These are phyloP conservation scores for Sclerotinia borealis DNA, from an alignment of 2,329 filamentous ascomycete species.

Conservation along the genomic window DNA sequence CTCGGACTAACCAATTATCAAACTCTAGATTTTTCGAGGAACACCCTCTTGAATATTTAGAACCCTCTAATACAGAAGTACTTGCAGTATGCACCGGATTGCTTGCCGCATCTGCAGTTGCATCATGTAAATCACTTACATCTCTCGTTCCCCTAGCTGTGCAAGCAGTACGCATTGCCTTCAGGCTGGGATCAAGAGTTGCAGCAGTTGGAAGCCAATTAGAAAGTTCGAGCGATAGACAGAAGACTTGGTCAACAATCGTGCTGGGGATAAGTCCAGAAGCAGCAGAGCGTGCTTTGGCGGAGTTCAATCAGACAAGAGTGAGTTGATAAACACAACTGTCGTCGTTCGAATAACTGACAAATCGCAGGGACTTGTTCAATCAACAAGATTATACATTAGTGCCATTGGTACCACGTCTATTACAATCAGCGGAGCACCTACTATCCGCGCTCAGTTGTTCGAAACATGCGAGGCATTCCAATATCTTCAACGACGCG, in stretches of 20 bases:
- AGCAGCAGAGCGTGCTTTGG: conserved; percentile 14
- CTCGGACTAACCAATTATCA: neutral
- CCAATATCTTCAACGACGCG: conserved; percentile 16
- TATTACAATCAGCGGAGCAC: conserved; percentile 23
- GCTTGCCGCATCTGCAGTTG: conserved; percentile 31
- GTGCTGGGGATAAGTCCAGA: conserved; percentile 18
- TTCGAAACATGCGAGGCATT: conserved; percentile 12
- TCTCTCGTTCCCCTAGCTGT: conserved; percentile 32
- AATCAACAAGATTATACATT: conserved; percentile 19
- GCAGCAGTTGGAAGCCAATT: conserved; percentile 27
- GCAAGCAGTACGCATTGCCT: conserved; percentile 29
- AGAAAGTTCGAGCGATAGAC: conserved; percentile 11
- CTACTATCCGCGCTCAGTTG: conserved; percentile 17
- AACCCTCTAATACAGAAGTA: conserved; percentile 6
- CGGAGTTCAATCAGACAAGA: conserved; percentile 17
- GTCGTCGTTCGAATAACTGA: neutral
- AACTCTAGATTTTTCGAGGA: conserved; percentile 10
- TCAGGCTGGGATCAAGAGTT: conserved; percentile 29
- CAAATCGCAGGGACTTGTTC: conserved; percentile 13
- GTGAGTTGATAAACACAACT: neutral
- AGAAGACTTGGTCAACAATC: conserved; percentile 21
- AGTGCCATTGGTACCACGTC: conserved; percentile 18
- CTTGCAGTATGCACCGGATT: conserved; percentile 30
- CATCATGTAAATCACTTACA: conserved; percentile 25
- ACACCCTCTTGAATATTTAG: conserved; percentile 7